A percentile compares a stretch with the other conserved stretches of the same genome.
Conservation (phyloP, 768 basidiomycete genomes). For the Omphalotus guepiniiformis region DNA sequence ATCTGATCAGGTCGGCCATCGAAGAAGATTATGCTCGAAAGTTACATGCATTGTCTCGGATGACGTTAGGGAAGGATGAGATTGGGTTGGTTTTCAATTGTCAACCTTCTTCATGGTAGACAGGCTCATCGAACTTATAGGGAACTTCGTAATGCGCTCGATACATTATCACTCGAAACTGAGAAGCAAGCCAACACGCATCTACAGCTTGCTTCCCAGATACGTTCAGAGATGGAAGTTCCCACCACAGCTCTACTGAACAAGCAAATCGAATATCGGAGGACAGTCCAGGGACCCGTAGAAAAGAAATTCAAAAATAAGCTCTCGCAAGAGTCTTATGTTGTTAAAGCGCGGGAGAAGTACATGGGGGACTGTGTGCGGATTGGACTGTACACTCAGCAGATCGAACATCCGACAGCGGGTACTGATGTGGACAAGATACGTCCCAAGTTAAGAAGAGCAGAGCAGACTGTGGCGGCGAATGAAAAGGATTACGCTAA, state of each 20-base stretch:
- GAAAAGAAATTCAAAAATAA: slow-evolving; percentile 92
- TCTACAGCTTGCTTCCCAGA: slow-evolving; percentile 64
- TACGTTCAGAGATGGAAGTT: slow-evolving; percentile 72
- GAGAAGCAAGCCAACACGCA: slow-evolving; percentile 78
- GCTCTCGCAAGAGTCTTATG: slow-evolving; percentile 79
- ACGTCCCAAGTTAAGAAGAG: slow-evolving; percentile 78
- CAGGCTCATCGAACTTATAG: slow-evolving; percentile 36
- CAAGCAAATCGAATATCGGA: slow-evolving; percentile 70
- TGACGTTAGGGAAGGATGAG: slow-evolving; percentile 14
- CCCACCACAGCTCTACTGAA: slow-evolving; percentile 56
- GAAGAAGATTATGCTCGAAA: slow-evolving; percentile 16
- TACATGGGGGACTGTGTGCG: slow-evolving; percentile 90
- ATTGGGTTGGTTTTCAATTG: slow-evolving; percentile 11
- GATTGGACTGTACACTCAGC: slow-evolving; percentile 92
- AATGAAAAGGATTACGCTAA: slow-evolving; percentile 93
- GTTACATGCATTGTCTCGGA: slow-evolving; percentile 8
- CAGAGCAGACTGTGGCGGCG: slow-evolving; percentile 80
- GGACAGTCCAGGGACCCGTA: slow-evolving; percentile 63
- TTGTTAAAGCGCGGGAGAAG: slow-evolving; percentile 85
- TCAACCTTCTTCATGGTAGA: not conserved
- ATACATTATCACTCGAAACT: slow-evolving; percentile 78
- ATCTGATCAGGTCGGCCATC: slow-evolving; percentile 7
- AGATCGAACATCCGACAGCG: slow-evolving; percentile 78
- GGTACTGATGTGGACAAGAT: slow-evolving; percentile 92
- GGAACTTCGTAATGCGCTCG: slow-evolving; percentile 75